Base-by-base conservation (phyloP, 2,329 filamentous ascomycete genomes). In the Fusarium acutatum region DNA sequence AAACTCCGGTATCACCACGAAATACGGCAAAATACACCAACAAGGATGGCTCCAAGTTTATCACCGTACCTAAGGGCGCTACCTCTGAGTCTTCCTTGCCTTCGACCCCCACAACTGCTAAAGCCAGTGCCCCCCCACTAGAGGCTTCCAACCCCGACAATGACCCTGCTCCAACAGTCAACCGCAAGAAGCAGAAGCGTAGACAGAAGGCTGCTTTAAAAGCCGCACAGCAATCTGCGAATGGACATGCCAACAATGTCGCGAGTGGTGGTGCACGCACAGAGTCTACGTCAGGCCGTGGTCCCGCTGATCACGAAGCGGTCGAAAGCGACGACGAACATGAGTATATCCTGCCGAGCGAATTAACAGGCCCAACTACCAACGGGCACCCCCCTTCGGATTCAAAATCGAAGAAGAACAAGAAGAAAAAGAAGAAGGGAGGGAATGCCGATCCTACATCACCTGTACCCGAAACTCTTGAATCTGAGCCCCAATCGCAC, bases 111-210 rank as follows among this genome's bases (percentile, higher is more conserved):
- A 86, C 85, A 50, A 79, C 83, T 30, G 80, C 85, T 49, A 82
- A 77, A 79, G 80, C 74, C 79, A 81, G 74, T 73, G 73, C 77
- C 80, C 64, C 78, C 77, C 69, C 79, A 75, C 68, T 74, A 76
- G 71, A 75, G 72, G 44, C 75, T 58, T 56, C 64, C 32, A 46
- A 66, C 69, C 66, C 67, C 66, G 75, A 70, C 67, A 79, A 83
- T 69, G 71, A 69, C 54, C 77, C 82, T 52, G 83, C 86, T 49
- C 86, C 85, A 49, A 79, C 86, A 14, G 92, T 95, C 58, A 98
- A 97, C 84, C 91, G 94, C 80, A 98, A 98, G 87, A 98, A 98
- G 86, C 93, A 96, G 82, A 98, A 97, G 87, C 91, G 95, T 76
- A 90, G 95, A 75, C 92, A 94, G 80, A 98, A 98, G 83, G 93